Conservation (phyloP, 805 yeast species). For the Diddensiella santjacobensis region DNA sequence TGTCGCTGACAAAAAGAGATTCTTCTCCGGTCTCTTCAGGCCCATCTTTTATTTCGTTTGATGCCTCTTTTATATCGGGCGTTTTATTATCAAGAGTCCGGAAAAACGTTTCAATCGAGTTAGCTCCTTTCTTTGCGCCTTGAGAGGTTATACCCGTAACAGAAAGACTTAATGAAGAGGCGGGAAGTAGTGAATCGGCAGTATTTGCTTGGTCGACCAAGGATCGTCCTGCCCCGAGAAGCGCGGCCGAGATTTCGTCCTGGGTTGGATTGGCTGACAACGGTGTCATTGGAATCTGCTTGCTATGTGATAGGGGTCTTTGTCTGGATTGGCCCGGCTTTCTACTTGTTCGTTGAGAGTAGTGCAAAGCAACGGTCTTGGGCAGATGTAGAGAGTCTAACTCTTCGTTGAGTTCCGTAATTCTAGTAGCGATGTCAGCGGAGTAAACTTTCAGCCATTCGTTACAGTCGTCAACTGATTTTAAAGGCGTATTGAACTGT, state of each 20-base stretch:
- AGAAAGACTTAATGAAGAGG: conserved; percentile 11
- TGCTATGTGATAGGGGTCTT: conserved; percentile 14
- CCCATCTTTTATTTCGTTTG: not conserved
- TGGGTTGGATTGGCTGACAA: not conserved
- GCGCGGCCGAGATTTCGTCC: not conserved
- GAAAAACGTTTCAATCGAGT: conserved; percentile 3
- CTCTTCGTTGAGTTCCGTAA: conserved; percentile 74
- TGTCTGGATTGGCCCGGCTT: not conserved
- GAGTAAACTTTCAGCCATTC: conserved; percentile 83
- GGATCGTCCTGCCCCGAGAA: not conserved
- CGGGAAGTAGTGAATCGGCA: conserved; percentile 9
- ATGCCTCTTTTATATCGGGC: not conserved
- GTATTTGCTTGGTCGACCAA: conserved; percentile 6
- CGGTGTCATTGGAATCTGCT: conserved; percentile 20
- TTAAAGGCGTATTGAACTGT: conserved; percentile 61
- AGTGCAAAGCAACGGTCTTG: conserved; percentile 46
- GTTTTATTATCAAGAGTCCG: not conserved
- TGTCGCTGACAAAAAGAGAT: conserved; percentile 19
- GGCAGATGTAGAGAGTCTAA: conserved; percentile 45
- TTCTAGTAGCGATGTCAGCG: conserved; percentile 69
- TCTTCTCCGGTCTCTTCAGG: conserved; percentile 3
- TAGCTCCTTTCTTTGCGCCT: not conserved
- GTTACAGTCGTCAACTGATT: conserved; percentile 50
- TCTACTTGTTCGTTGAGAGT: conserved; percentile 27
- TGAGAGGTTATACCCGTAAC: conserved; percentile 7